These are phyloP conservation scores for Cyclocybe cylindracea DNA, from an alignment of 768 basidiomycete genomes.

Conservation along the genomic window DNA sequence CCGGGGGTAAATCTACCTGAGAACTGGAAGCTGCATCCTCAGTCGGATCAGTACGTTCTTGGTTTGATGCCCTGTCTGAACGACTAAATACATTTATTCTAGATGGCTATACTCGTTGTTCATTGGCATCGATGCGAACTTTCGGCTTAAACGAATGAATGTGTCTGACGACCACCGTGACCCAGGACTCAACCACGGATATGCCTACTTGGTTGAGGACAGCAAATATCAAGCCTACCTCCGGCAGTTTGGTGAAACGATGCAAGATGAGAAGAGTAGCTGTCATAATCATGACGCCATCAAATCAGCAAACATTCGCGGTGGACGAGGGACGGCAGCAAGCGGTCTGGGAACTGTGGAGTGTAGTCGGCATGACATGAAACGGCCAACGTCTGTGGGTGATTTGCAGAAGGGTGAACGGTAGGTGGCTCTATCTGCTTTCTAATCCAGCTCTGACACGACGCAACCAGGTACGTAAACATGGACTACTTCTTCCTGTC, in stretches of 20 bases:
- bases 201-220: slow-evolving; percentile 20
- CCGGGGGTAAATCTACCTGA: slow-evolving; percentile 27
- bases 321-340: slow-evolving; percentile 14
- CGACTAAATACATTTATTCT: too few relatives aligned
- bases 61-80: too few relatives aligned
- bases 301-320: slow-evolving; percentile 11
- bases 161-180: slow-evolving; percentile 19
- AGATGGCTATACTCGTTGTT: slow-evolving; percentile 22
- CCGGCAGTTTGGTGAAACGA: not conserved
- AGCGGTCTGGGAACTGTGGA: slow-evolving; percentile 22
- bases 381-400: slow-evolving; percentile 22
- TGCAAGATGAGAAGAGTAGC: slow-evolving; percentile 15
- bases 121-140: slow-evolving; percentile 27
- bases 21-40: slow-evolving; percentile 14
- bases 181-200: slow-evolving; percentile 23
- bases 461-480: slow-evolving; percentile 17
- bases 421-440: slow-evolving; percentile 13
- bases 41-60: too few relatives aligned
- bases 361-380: slow-evolving; percentile 27
- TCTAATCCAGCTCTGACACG: not conserved
- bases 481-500: slow-evolving; percentile 29
- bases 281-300: slow-evolving; percentile 17
- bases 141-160: slow-evolving; percentile 25
- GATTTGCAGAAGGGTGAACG: slow-evolving; percentile 34
- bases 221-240: slow-evolving; percentile 16